Evolutionary conservation across 192 early-diverging fungal genomes (phyloP).

Genomic region (Spizellomyces sp.): DNA sequence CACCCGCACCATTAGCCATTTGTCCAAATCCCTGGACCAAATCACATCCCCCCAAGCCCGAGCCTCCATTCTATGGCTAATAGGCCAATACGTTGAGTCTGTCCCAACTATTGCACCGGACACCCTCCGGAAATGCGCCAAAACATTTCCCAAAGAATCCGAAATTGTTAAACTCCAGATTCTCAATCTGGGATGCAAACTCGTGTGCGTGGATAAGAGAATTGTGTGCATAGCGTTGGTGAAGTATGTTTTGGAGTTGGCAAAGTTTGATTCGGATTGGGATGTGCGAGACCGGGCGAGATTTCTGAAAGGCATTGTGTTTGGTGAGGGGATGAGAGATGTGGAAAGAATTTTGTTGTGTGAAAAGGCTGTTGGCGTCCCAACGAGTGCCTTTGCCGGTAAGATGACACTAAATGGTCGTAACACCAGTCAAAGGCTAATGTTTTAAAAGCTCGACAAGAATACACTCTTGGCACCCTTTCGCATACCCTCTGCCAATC

Average conservation of each 20-base stretch:
- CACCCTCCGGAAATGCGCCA: conserved; percentile 75
- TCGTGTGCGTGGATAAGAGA: conserved; percentile 36
- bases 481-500: conserved; percentile 47
- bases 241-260: conserved; percentile 81
- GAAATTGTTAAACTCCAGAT: conserved; percentile 79
- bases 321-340: conserved; percentile 17
- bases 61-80: conserved; percentile 84
- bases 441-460: conserved; percentile 14
- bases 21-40: conserved; percentile 63
- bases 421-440: too few relatives aligned
- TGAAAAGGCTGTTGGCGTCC: neutral
- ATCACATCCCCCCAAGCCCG: conserved; percentile 74
- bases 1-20: conserved; percentile 27
- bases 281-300: conserved; percentile 90
- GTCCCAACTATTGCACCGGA: conserved; percentile 76
- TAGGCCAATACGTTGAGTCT: conserved; percentile 74
- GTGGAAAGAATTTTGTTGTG: neutral
- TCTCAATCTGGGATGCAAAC: conserved; percentile 76
- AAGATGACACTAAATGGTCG: too few relatives aligned
- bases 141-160: conserved; percentile 60
- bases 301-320: conserved; percentile 62
- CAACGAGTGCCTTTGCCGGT: neutral
- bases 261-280: conserved; percentile 85
- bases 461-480: conserved; percentile 46
- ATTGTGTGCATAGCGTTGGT: conserved; percentile 29